Evolutionary conservation across 2,329 filamentous ascomycete species (phyloP).

Genomic region (Cryphonectria parasitica): DNA sequence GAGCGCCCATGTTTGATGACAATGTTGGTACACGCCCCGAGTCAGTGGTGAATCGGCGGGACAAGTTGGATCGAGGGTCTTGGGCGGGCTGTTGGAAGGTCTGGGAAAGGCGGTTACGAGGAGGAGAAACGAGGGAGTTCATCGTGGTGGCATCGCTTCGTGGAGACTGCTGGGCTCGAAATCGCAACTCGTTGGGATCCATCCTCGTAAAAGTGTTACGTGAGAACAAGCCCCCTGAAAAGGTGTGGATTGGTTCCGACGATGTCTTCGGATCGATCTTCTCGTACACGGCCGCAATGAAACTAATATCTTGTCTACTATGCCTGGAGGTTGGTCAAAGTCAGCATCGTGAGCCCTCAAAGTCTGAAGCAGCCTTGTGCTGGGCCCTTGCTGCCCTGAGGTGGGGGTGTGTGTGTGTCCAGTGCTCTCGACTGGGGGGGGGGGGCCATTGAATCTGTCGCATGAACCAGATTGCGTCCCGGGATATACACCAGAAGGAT

Average conservation of each 20-base stretch:
- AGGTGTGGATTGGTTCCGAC: slow-evolving; percentile 45
- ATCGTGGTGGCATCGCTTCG: slow-evolving; percentile 77
- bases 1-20: slow-evolving; percentile 61
- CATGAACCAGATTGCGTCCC: slow-evolving; percentile 14
- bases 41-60: slow-evolving; percentile 93
- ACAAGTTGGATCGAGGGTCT: slow-evolving; percentile 77
- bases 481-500: background rate
- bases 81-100: slow-evolving; percentile 52
- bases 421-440: slow-evolving; percentile 11
- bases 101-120: slow-evolving; percentile 69
- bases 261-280: slow-evolving; percentile 71
- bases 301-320: slow-evolving; percentile 43
- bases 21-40: slow-evolving; percentile 80
- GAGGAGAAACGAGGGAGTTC: slow-evolving; percentile 74
- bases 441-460: slow-evolving; percentile 13
- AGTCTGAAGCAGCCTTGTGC: slow-evolving; percentile 18
- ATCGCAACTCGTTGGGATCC: slow-evolving; percentile 71
- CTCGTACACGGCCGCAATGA: slow-evolving; percentile 48
- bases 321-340: slow-evolving; percentile 34
- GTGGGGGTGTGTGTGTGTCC: slow-evolving; percentile 19
- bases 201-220: slow-evolving; percentile 54
- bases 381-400: slow-evolving; percentile 24
- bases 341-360: slow-evolving; percentile 25
- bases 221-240: slow-evolving; percentile 35
- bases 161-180: slow-evolving; percentile 76